A percentile compares a stretch with the other conserved stretches of the same genome.
These are phyloP conservation scores for Aspergillus fijiensis DNA, from an alignment of 2,329 filamentous ascomycete genomes.

Conservation along the genomic window DNA sequence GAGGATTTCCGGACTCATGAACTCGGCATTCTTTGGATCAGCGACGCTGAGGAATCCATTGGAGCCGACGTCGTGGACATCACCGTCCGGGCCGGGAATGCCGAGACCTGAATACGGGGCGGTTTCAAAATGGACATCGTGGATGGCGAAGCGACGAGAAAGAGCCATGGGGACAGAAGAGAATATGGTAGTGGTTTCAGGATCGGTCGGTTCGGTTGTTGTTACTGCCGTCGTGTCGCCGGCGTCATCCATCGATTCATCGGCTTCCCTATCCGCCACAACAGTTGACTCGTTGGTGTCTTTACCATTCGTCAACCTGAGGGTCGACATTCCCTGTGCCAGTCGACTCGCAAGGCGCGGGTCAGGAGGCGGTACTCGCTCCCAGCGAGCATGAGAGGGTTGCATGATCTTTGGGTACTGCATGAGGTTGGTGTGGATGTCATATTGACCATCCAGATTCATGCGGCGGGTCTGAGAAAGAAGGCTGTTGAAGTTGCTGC, in stretches of 20 bases:
- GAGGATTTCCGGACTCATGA: slow-evolving; percentile 42
- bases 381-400: slow-evolving; percentile 80
- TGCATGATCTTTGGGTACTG: slow-evolving; percentile 87
- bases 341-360: slow-evolving; percentile 28
- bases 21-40: slow-evolving; percentile 37
- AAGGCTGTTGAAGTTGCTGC: slow-evolving; percentile 77
- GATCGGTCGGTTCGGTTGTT: slow-evolving; percentile 15
- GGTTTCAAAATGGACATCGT: slow-evolving; percentile 61
- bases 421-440: slow-evolving; percentile 89
- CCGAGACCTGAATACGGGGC: slow-evolving; percentile 59
- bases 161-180: slow-evolving; percentile 56
- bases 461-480: slow-evolving; percentile 67
- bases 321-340: slow-evolving; percentile 34
- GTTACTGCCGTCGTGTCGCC: not conserved
- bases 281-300: slow-evolving; percentile 19
- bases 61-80: slow-evolving; percentile 40
- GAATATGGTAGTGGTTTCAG: slow-evolving; percentile 47
- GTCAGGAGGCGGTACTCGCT: slow-evolving; percentile 60
- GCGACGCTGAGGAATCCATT: slow-evolving; percentile 43
- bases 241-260: not conserved
- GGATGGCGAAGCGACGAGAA: slow-evolving; percentile 61
- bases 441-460: slow-evolving; percentile 78
- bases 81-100: slow-evolving; percentile 53
- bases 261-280: not conserved
- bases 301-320: slow-evolving; percentile 36